Conservation (phyloP, 768 basidiomycete species). For the Tubosaeta sp. region DNA sequence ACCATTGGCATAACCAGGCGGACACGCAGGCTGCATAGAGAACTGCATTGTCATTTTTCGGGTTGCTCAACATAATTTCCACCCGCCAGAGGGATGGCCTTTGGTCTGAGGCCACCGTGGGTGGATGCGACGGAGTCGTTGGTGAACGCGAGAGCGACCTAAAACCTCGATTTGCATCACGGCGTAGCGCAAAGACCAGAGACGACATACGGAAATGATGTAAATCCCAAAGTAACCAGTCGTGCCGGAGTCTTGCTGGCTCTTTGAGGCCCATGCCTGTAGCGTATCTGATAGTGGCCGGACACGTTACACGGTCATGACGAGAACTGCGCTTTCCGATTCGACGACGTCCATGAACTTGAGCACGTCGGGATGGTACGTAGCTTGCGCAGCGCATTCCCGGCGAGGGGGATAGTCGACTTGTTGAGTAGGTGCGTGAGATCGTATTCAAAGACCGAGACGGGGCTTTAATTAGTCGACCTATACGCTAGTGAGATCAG, state of each 20-base stretch:
- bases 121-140: constrained; percentile 81
- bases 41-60: constrained; percentile 72
- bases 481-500: constrained; percentile 39
- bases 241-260: constrained; percentile 63
- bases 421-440: constrained; percentile 50
- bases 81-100: constrained; percentile 89
- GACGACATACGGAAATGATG: constrained; percentile 69
- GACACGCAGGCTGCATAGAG: constrained; percentile 60
- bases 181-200: neutral
- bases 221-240: constrained; percentile 93
- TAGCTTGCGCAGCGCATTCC: constrained; percentile 86
- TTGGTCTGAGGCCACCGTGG: constrained; percentile 73
- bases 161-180: constrained; percentile 1
- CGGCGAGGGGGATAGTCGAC: constrained; percentile 68
- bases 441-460: constrained; percentile 94
- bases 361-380: constrained; percentile 95
- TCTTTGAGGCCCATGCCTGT: constrained; percentile 57
- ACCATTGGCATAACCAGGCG: constrained; percentile 7
- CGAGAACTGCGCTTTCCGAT: constrained; percentile 79
- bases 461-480: constrained; percentile 69
- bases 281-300: constrained; percentile 65
- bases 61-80: constrained; percentile 87
- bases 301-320: constrained; percentile 88
- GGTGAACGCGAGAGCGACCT: constrained; percentile 88
- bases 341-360: constrained; percentile 94